Conservation (phyloP, 805 yeast species). For the Pichia pseudocactophila region DNA sequence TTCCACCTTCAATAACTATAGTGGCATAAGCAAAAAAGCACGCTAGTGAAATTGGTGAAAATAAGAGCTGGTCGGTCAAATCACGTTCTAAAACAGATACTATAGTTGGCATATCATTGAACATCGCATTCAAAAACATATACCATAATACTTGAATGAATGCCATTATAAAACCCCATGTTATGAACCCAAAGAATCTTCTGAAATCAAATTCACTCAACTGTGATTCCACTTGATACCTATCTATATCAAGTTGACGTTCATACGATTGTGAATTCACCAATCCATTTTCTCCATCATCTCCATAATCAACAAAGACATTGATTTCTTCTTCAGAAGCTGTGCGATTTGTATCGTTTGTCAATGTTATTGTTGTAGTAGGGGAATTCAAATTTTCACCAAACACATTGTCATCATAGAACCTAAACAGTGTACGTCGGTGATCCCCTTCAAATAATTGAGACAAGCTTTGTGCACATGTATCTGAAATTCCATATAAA, state of each 20-base stretch:
- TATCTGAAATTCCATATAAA: constrained; percentile 83
- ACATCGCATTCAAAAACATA: constrained; percentile 64
- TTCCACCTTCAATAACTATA: constrained; percentile 68
- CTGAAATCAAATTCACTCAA: constrained; percentile 44
- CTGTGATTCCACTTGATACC: neutral
- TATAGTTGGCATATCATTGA: constrained; percentile 72
- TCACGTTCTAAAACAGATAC: constrained; percentile 82
- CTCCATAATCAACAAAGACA: constrained; percentile 30
- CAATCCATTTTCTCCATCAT: constrained; percentile 1
- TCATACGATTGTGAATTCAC: constrained; percentile 6
- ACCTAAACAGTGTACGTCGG: neutral
- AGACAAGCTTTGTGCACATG: constrained; percentile 71
- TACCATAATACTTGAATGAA: constrained; percentile 89
- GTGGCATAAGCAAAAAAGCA: constrained; percentile 81
- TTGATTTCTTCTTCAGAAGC: constrained; percentile 6
- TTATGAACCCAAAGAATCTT: constrained; percentile 68
- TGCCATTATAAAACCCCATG: constrained; percentile 82
- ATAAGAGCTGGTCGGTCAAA: constrained; percentile 80
- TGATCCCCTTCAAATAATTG: neutral
- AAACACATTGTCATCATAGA: no score
- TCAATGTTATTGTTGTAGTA: neutral
- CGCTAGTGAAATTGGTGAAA: constrained; percentile 77
- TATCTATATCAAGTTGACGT: constrained; percentile 1
- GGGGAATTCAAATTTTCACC: no score
- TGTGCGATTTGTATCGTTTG: neutral